phyloP scores from a whole-genome alignment of 768 basidiomycete genomes.

The Serendipita sp. region DNA sequence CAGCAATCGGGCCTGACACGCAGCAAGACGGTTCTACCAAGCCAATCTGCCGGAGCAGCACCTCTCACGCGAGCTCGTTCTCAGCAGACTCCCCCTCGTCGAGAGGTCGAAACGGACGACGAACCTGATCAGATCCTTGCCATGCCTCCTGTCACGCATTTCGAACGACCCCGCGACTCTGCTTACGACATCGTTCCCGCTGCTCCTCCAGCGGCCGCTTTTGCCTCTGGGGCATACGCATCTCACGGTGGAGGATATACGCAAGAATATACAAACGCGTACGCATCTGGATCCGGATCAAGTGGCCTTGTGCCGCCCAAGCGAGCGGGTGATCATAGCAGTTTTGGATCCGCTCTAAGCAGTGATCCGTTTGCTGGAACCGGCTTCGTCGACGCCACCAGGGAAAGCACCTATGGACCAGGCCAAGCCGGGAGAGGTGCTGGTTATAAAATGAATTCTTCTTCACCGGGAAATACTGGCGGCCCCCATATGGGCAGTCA shows the following conservation, averaged over 20 bases:
- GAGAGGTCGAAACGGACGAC: neutral
- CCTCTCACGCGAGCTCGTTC: neutral
- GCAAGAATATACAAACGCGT: neutral
- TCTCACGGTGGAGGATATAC: neutral
- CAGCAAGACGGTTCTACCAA: neutral
- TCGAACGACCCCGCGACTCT: neutral
- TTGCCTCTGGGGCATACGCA: neutral
- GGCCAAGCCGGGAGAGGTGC: conserved; percentile 2
- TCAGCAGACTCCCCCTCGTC: neutral
- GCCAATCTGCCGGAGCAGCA: neutral
- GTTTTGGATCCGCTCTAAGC: neutral
- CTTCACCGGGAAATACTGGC: neutral
- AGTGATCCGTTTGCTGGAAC: conserved; percentile 6
- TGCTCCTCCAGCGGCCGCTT: neutral
- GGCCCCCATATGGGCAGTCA: neutral
- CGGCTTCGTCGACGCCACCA: neutral
- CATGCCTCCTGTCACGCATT: neutral
- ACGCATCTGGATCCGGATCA: neutral
- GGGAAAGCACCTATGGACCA: conserved; percentile 1
- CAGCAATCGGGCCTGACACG: neutral
- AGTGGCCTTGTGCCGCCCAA: neutral
- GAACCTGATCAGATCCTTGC: neutral
- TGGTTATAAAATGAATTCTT: neutral
- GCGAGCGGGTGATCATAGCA: neutral
- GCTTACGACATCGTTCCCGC: conserved; percentile 3